A percentile compares a stretch with the other conserved stretches of the same genome.
Evolutionary conservation across 2,329 filamentous ascomycete genomes (phyloP).

Genomic region (Aspergillus transmontanensis): DNA sequence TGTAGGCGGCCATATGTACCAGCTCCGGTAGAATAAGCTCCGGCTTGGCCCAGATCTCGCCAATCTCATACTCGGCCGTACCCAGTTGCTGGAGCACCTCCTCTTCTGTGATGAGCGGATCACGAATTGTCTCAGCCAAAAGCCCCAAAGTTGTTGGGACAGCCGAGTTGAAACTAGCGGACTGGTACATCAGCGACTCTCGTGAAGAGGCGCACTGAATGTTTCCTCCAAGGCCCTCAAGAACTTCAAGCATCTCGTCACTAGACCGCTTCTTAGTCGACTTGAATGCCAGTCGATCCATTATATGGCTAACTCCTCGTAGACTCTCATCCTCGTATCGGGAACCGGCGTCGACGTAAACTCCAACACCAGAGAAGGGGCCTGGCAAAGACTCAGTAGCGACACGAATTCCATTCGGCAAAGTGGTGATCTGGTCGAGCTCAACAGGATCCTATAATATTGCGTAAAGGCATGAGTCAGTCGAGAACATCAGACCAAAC

Average conservation of each 20-base stretch:
- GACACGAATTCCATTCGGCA: constrained; percentile 90
- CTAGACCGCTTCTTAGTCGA: constrained; percentile 70
- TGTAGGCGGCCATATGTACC: constrained; percentile 92
- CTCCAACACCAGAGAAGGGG: constrained; percentile 90
- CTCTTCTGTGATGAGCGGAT: constrained; percentile 79
- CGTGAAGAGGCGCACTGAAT: constrained; percentile 95
- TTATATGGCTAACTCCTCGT: constrained; percentile 90
- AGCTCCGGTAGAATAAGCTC: constrained; percentile 94
- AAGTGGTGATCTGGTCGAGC: constrained; percentile 81
- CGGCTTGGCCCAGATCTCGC: constrained; percentile 96
- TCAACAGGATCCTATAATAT: constrained; percentile 73
- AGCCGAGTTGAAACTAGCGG: constrained; percentile 92
- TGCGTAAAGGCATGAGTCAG: neutral
- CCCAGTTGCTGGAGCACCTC: constrained; percentile 86
- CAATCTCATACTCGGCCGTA: constrained; percentile 93
- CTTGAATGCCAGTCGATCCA: constrained; percentile 95
- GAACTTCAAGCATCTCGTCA: constrained; percentile 83
- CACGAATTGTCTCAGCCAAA: constrained; percentile 89
- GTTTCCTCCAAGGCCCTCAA: constrained; percentile 89
- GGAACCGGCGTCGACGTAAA: constrained; percentile 94
- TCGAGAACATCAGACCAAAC: neutral
- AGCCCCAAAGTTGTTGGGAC: constrained; percentile 80
- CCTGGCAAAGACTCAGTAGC: constrained; percentile 93
- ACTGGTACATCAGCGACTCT: constrained; percentile 98
- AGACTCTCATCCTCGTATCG: constrained; percentile 86